These are phyloP conservation scores for Penicillium manginii DNA, from an alignment of 495 filamentous ascomycete genomes.

Conservation along the genomic window DNA sequence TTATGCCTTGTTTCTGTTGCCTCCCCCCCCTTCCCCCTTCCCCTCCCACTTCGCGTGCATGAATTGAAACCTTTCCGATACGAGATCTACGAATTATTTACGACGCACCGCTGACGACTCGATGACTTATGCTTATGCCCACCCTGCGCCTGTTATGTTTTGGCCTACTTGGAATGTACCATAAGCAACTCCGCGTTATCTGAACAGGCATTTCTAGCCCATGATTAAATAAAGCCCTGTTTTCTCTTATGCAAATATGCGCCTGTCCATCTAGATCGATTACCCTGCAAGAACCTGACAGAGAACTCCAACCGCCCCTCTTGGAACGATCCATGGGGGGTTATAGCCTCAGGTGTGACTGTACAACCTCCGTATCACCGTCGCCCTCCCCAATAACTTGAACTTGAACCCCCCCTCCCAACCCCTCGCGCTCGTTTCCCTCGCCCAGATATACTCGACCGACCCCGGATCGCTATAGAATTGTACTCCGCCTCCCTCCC, in stretches of 20 bases:
- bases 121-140: constrained; percentile 25
- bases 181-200: constrained; percentile 20
- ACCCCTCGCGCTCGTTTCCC: constrained; percentile 18
- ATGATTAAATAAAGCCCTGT: constrained; percentile 10
- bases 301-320: neutral
- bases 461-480: constrained; percentile 37
- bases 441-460: constrained; percentile 28
- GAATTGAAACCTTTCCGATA: constrained; percentile 16
- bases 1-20: constrained; percentile 11
- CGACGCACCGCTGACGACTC: constrained; percentile 26
- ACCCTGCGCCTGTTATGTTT: constrained; percentile 17
- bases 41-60: constrained; percentile 2
- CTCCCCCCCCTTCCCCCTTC: constrained; percentile 1
- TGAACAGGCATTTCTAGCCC: constrained; percentile 12
- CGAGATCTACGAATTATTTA: constrained; percentile 31
- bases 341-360: too few species aligned
- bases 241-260: constrained; percentile 8
- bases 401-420: constrained; percentile 23
- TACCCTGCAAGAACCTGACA: neutral
- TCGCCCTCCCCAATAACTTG: constrained; percentile 19
- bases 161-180: constrained; percentile 24
- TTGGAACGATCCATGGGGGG: too few species aligned
- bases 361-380: constrained; percentile 6
- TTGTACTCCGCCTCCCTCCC: constrained; percentile 37
- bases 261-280: constrained; percentile 10